A percentile compares a stretch with the other conserved stretches of the same genome.
phyloP scores from a whole-genome alignment of 192 early-diverging fungal species.

The Mortierella antarctica region DNA sequence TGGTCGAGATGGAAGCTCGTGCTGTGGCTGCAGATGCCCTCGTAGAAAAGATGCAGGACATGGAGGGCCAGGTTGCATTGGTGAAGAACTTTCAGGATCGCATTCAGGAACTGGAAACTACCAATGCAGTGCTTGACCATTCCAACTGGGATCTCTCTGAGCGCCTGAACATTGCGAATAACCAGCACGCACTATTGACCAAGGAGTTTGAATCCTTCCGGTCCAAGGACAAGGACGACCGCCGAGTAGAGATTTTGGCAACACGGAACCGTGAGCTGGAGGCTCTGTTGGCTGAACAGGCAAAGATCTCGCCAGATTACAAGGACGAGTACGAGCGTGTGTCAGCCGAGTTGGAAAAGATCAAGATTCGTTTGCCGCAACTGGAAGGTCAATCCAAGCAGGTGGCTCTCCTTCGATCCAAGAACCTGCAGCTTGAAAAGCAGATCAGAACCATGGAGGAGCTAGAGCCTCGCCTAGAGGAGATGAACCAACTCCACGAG shows the following conservation, averaged over 20 bases:
- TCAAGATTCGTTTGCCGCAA: conserved; percentile 41
- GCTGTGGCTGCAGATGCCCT: conserved; percentile 35
- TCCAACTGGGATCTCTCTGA: conserved; percentile 51
- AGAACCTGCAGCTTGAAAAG: conserved; percentile 40
- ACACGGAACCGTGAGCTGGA: conserved; percentile 42
- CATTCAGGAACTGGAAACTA: conserved; percentile 48
- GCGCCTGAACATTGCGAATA: conserved; percentile 47
- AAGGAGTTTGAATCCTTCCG: conserved; percentile 48
- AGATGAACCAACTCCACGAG: conserved; percentile 40
- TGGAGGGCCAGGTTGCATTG: conserved; percentile 41
- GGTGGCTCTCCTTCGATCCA: conserved; percentile 32
- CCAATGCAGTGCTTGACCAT: conserved; percentile 49
- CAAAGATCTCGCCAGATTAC: conserved; percentile 38
- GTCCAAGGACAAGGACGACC: conserved; percentile 51
- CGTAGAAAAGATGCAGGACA: conserved; percentile 41
- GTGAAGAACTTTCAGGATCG: conserved; percentile 44
- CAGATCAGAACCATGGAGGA: conserved; percentile 53
- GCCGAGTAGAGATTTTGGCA: conserved; percentile 29
- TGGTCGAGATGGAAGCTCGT: conserved; percentile 44
- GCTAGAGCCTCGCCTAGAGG: conserved; percentile 34
- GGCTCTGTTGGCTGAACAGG: conserved; percentile 23
- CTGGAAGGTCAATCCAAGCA: conserved; percentile 48
- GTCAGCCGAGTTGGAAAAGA: conserved; percentile 32
- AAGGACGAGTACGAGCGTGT: conserved; percentile 42
- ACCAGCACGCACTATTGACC: conserved; percentile 41